Percentiles rank a stretch among this genome's conserved stretches.
These are phyloP conservation scores for Lactarius indigo DNA, from an alignment of 768 basidiomycete species.

Conservation along the genomic window DNA sequence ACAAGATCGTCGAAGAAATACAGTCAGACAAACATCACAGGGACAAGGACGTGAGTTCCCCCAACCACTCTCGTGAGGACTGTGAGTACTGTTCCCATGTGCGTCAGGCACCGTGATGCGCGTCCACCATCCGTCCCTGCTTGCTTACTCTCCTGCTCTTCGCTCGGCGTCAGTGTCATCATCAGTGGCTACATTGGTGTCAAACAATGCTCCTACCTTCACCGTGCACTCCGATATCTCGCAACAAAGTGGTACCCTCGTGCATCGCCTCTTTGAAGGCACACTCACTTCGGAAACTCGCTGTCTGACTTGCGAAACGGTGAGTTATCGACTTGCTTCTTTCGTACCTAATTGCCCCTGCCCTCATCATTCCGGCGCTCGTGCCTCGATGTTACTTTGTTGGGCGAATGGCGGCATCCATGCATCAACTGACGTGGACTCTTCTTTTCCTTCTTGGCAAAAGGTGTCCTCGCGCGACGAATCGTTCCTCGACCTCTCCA, in stretches of 20 bases:
- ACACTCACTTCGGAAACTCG: constrained; percentile 94
- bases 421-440: constrained; percentile 22
- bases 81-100: constrained; percentile 44
- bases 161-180: constrained; percentile 46
- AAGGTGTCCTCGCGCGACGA: constrained; percentile 73
- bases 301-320: constrained; percentile 96
- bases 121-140: background rate
- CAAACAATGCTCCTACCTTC: constrained; percentile 36
- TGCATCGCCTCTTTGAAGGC: constrained; percentile 93
- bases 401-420: constrained; percentile 26
- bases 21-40: constrained; percentile 57
- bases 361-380: constrained; percentile 3
- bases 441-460: background rate
- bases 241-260: constrained; percentile 56
- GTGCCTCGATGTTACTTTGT: constrained; percentile 5
- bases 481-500: constrained; percentile 95
- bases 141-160: constrained; percentile 14
- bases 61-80: constrained; percentile 49
- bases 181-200: constrained; percentile 55
- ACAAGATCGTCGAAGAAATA: constrained; percentile 90
- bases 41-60: constrained; percentile 13
- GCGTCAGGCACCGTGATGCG: background rate
- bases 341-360: background rate
- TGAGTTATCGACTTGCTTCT: constrained; percentile 33
- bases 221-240: constrained; percentile 44